Evolutionary conservation across 202 grass and related monocot genomes (phyloP).

Genomic region (Schoenoplectus triqueter): DNA sequence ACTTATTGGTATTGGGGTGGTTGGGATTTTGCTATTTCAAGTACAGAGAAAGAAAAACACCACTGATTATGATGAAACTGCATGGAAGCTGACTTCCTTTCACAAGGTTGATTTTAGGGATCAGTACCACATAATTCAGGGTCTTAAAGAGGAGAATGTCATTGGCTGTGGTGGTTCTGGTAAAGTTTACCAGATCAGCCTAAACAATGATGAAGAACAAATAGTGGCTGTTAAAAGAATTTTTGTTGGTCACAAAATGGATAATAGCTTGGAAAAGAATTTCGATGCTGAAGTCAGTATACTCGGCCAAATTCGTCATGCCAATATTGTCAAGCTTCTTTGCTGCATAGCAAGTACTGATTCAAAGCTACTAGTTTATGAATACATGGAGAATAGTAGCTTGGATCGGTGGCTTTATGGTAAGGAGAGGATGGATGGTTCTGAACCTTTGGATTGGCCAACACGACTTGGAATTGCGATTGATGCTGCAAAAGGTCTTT

Average conservation of each 20-base stretch:
- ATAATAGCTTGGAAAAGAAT: constrained; percentile 65
- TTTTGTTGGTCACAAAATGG: constrained; percentile 53
- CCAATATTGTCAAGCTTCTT: constrained; percentile 81
- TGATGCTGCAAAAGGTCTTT: constrained; percentile 61
- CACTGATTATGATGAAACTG: constrained; percentile 6
- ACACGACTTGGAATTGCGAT: constrained; percentile 68
- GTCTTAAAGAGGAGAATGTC: constrained; percentile 67
- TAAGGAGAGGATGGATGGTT: constrained; percentile 46
- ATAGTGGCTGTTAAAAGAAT: constrained; percentile 84
- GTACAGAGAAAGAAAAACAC: constrained; percentile 39
- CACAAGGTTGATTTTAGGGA: constrained; percentile 51
- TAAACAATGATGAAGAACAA: constrained; percentile 37
- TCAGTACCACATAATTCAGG: constrained; percentile 46
- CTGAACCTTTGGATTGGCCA: constrained; percentile 64
- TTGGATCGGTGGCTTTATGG: constrained; percentile 78
- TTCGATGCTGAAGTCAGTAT: constrained; percentile 79
- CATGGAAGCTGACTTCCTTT: constrained; percentile 70
- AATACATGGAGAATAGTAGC: constrained; percentile 90
- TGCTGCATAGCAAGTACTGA: constrained; percentile 78
- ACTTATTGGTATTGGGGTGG: constrained; percentile 47
- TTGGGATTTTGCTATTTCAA: constrained; percentile 47
- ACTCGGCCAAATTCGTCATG: constrained; percentile 74
- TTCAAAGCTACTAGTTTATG: constrained; percentile 68
- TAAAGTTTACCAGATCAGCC: constrained; percentile 73
- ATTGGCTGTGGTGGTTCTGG: constrained; percentile 81